phyloP scores from a whole-genome alignment of 495 filamentous ascomycete species.

The Penicillium ucsense region DNA sequence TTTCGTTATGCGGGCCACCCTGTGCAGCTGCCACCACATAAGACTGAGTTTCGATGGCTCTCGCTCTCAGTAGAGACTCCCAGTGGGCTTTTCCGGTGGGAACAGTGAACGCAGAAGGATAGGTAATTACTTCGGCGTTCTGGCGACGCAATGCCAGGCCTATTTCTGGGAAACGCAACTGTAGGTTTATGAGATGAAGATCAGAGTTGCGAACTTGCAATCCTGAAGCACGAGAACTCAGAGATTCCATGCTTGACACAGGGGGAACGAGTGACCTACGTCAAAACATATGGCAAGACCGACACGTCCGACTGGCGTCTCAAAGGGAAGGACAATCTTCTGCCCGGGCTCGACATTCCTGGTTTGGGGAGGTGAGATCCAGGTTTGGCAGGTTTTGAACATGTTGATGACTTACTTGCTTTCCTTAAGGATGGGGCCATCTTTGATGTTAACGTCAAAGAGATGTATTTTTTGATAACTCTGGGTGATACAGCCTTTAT shows the following conservation, averaged over 20 bases:
- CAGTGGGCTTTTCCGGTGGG: conserved; percentile 83
- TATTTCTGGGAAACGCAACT: conserved; percentile 74
- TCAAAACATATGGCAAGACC: conserved; percentile 86
- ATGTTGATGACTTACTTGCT: conserved; percentile 32
- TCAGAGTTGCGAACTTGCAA: no score
- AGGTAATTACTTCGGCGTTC: conserved; percentile 69
- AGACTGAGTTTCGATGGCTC: conserved; percentile 83
- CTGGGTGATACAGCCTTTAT: conserved; percentile 48
- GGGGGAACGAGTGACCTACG: conserved; percentile 27
- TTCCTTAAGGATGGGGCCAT: conserved; percentile 53
- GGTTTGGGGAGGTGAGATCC: background rate
- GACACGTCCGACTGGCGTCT: conserved; percentile 62
- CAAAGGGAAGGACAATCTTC: conserved; percentile 55
- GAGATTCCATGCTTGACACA: background rate
- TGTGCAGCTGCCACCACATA: conserved; percentile 89
- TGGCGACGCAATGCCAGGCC: conserved; percentile 55
- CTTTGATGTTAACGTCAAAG: conserved; percentile 62
- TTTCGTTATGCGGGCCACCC: conserved; percentile 67
- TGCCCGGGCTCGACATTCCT: conserved; percentile 53
- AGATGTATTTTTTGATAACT: conserved; percentile 72
- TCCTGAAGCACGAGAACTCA: no score
- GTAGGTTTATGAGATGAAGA: background rate
- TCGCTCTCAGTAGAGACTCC: conserved; percentile 63
- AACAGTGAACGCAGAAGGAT: conserved; percentile 85
- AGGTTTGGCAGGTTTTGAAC: background rate